Percentiles rank a stretch among this genome's conserved stretches.
phyloP scores from a whole-genome alignment of 2,329 filamentous ascomycete species.

The Bretziella fagacearum region DNA sequence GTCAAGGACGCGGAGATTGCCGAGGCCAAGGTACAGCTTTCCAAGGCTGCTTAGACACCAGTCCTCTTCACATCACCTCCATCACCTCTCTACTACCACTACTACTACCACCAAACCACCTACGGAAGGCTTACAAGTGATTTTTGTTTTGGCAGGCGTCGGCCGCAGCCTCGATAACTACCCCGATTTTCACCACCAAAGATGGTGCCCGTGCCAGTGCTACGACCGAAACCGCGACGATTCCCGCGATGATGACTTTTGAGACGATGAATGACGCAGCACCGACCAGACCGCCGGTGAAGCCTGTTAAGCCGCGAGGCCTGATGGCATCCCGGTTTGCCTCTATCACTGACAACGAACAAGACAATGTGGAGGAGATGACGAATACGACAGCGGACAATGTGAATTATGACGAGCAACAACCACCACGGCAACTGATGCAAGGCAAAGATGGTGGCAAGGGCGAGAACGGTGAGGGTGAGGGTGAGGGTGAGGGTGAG shows the following conservation, averaged over 20 bases:
- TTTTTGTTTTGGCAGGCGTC: conserved; percentile 15
- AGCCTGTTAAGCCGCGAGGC: conserved; percentile 27
- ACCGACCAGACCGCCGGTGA: conserved; percentile 1
- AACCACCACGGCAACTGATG: background rate
- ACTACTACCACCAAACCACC: conserved; percentile 12
- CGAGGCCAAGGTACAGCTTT: conserved; percentile 36
- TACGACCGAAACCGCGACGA: conserved; percentile 6
- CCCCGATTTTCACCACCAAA: conserved; percentile 1
- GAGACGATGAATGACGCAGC: conserved; percentile 25
- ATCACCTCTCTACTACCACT: conserved; percentile 13
- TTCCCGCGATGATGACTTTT: background rate
- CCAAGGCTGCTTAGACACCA: conserved; percentile 14
- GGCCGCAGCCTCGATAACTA: conserved; percentile 11
- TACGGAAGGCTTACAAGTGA: conserved; percentile 15
- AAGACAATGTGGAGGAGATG: background rate
- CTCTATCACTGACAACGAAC: conserved; percentile 21
- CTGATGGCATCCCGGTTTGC: conserved; percentile 40
- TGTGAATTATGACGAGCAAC: background rate
- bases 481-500: conserved; percentile 1
- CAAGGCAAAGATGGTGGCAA: conserved; percentile 1
- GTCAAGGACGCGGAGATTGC: conserved; percentile 48
- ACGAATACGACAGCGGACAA: background rate
- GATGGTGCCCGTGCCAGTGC: conserved; percentile 1
- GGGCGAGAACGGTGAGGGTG: background rate
- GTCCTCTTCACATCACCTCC: conserved; percentile 10